These are phyloP conservation scores for Aspergillus neotritici DNA, from an alignment of 2,329 filamentous ascomycete species.

Conservation along the genomic window DNA sequence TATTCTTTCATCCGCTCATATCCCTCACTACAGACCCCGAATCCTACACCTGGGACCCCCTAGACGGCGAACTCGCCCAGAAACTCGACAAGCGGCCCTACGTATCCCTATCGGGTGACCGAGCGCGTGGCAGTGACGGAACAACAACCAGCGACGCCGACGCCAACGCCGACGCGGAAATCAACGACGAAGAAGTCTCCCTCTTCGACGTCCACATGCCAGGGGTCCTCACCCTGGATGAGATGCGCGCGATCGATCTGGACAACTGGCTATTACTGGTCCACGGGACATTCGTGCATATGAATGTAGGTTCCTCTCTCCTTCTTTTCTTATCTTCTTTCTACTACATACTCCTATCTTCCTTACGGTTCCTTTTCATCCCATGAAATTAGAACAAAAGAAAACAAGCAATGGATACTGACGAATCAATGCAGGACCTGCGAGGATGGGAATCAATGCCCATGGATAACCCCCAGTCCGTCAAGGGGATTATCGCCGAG, in stretches of 20 bases:
- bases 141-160: neutral
- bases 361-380: too few relatives aligned
- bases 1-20: neutral
- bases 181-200: conserved; percentile 39
- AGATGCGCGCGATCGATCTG: conserved; percentile 40
- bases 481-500: conserved; percentile 46
- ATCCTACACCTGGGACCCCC: conserved; percentile 40
- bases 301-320: conserved; percentile 32
- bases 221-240: conserved; percentile 39
- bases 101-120: conserved; percentile 41
- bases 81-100: conserved; percentile 41
- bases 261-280: conserved; percentile 41
- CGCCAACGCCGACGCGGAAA: conserved; percentile 13
- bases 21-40: conserved; percentile 38
- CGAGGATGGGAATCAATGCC: conserved; percentile 43
- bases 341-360: too few relatives aligned
- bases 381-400: too few relatives aligned
- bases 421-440: conserved; percentile 32
- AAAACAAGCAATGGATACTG: neutral
- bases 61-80: conserved; percentile 37
- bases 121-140: conserved; percentile 12
- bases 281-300: conserved; percentile 38
- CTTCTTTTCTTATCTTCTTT: neutral
- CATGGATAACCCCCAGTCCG: conserved; percentile 38
- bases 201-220: conserved; percentile 45